These are phyloP conservation scores for Pythium brachiatum DNA, from an alignment of 352 stramenopile species.

Conservation along the genomic window DNA sequence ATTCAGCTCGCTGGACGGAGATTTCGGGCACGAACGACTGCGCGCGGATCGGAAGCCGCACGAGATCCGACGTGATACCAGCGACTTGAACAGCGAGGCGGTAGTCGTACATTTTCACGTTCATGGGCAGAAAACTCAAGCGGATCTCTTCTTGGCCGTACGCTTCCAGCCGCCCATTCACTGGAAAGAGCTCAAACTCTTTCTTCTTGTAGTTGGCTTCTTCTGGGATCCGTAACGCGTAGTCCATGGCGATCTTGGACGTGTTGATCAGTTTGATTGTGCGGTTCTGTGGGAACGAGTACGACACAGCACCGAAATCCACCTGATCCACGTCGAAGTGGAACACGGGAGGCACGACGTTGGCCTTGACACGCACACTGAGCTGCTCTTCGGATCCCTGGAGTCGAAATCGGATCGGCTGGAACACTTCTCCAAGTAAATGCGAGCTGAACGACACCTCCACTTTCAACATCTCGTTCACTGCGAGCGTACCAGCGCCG, in stretches of 20 bases:
- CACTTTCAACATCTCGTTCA: slow-evolving; percentile 84
- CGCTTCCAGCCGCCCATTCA: slow-evolving; percentile 67
- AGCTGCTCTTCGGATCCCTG: slow-evolving; percentile 87
- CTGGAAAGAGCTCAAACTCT: slow-evolving; percentile 88
- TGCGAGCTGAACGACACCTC: slow-evolving; percentile 86
- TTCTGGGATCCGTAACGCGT: slow-evolving; percentile 88
- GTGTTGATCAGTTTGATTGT: slow-evolving; percentile 89
- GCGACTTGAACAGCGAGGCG: slow-evolving; percentile 90
- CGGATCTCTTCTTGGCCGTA: slow-evolving; percentile 82
- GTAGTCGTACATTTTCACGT: slow-evolving; percentile 92
- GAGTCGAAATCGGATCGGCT: slow-evolving; percentile 84
- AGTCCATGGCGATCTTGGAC: slow-evolving; percentile 92
- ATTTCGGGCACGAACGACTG: slow-evolving; percentile 88
- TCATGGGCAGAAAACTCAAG: slow-evolving; percentile 84
- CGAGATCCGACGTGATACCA: slow-evolving; percentile 85
- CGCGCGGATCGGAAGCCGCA: slow-evolving; percentile 88
- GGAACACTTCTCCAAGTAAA: slow-evolving; percentile 84
- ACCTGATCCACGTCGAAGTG: slow-evolving; percentile 89
- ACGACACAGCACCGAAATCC: slow-evolving; percentile 92
- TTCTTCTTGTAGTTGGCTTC: slow-evolving; percentile 89
- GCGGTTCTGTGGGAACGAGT: slow-evolving; percentile 83
- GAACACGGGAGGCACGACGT: slow-evolving; percentile 92
- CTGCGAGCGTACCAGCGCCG: slow-evolving; percentile 46
- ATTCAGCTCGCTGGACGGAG: slow-evolving; percentile 48
- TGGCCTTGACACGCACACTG: slow-evolving; percentile 79